These are phyloP conservation scores for Coleophoma eucalyptorum DNA, from an alignment of 2,329 filamentous ascomycete species.

Conservation along the genomic window DNA sequence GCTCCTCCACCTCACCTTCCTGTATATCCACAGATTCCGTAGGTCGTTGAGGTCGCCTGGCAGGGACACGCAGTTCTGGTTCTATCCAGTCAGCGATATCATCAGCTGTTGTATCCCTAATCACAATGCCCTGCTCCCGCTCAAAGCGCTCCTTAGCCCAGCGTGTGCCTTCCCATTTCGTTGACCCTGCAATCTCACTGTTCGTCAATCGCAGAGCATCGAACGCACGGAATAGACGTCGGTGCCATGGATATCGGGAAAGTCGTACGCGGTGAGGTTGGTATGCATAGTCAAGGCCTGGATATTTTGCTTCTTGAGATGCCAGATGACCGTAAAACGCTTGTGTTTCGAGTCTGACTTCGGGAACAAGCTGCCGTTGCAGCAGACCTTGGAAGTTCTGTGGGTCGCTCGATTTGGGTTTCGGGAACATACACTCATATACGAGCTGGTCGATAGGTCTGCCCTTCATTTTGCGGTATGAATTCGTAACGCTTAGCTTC, in stretches of 20 bases:
- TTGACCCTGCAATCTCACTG: slow-evolving; percentile 66
- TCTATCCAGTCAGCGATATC: slow-evolving; percentile 61
- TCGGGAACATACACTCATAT: slow-evolving; percentile 70
- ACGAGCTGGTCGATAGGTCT: slow-evolving; percentile 68
- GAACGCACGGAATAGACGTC: slow-evolving; percentile 72
- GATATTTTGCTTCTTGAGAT: slow-evolving; percentile 77
- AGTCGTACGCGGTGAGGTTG: slow-evolving; percentile 73
- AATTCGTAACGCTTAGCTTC: no score
- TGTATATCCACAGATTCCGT: slow-evolving; percentile 27
- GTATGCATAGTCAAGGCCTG: slow-evolving; percentile 74
- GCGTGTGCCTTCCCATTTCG: slow-evolving; percentile 79
- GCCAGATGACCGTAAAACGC: slow-evolving; percentile 76
- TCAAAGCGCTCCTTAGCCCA: slow-evolving; percentile 82
- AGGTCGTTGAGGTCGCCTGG: slow-evolving; percentile 9
- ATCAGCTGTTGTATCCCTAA: slow-evolving; percentile 68
- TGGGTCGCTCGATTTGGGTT: slow-evolving; percentile 63
- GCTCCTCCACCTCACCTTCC: slow-evolving; percentile 30
- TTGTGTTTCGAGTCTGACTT: slow-evolving; percentile 72
- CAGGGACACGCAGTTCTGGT: slow-evolving; percentile 29
- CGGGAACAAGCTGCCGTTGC: slow-evolving; percentile 63
- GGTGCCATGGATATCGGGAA: slow-evolving; percentile 72
- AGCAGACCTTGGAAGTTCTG: slow-evolving; percentile 68
- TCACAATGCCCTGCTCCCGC: slow-evolving; percentile 65
- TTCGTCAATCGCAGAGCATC: slow-evolving; percentile 65
- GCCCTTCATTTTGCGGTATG: slow-evolving; percentile 58